Evolutionary conservation across 768 basidiomycete genomes (phyloP), one percentile per base, ranked within the genome.

Genomic region (Naganishia vishniacii): DNA sequence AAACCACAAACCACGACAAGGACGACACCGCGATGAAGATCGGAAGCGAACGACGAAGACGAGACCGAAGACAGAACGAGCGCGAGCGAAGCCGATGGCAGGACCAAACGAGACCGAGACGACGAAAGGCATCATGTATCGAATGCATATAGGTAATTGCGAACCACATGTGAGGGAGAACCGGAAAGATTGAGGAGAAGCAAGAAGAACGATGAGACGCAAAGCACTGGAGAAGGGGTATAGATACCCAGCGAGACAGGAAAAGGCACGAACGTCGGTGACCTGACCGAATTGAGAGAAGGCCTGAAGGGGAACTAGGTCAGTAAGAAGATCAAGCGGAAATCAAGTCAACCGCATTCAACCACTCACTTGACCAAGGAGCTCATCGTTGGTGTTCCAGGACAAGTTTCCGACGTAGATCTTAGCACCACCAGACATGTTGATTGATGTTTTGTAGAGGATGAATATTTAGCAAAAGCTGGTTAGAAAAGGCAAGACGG

Each of bases 211-310:
- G 41, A 44, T 44, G 62, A 63, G 62, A 51, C 26, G 37, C 41
- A 46, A 51, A 20, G 31, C 62, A 47, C 62, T 20, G 34, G 23
- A 48, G 9, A 18, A 48, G 4, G 47, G 47, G 47, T 48, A 18
- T 8, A 63, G 49, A 34, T 40, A 53, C 53, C 41, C 49, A 56
- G 40, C 26, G 48, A 37, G 20, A 42, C 44, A 51, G 23, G 42
- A 59, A 64, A 69, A 67, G 80, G 78, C 79, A 86, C 93, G 83
- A 82, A 97, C 93, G 85, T 97, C 93, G 77, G 87, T 79, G 78
- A 97, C 86, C 77, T 83, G 81, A 75, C 93, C 93, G 80, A 78
- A 92, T 3, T 81, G 76, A 73, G 81, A 79, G 85, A 98, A 98
- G 67, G 89, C 88, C 89, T 93, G 75, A 75, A 75, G 67, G 70